Evolutionary conservation across 108 stramenopile genomes (phyloP), one percentile per base, ranked within the genome.

Genomic region (Cyclotella cryptica): DNA sequence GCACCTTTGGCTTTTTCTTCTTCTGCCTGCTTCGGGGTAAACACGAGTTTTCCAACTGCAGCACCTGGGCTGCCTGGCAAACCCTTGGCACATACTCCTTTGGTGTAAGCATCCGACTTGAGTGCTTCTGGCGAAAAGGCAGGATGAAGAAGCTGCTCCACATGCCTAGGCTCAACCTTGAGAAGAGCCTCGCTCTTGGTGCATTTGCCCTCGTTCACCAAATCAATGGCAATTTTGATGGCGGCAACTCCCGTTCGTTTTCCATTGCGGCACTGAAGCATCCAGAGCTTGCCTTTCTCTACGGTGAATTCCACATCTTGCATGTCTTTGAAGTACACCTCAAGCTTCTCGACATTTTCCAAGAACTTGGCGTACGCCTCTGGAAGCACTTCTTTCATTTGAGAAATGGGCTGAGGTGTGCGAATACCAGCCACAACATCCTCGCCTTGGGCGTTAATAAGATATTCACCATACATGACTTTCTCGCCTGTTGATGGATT

Each of bases 291-390:
- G 26, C 92, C 91, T 41, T 91, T 83, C 80, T 96, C 89, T 17
- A 96, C 90, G 6, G 93, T 96, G 72, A 96, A 96, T 70, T 96
- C 96, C 10, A 95, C 89, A 86, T 96, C 96, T 79, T 96, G 95
- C 92, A 94, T 94, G 67, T 96, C 93, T 35, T 85, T 83, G 82
- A 91, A 94, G 68, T 94, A 91, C 46, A 78, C 69, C 79, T 96
- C 95, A 12, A 96, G 90, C 54, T 77, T 87, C 40, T 89, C 77
- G 30, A 92, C 82, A 78, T 89, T 93, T 41, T 85, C 74, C 42
- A 91, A 54, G 45, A 96, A 89, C 77, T 96, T 88, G 10, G 77
- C 78, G 74, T 96, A 96, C 17, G 90, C 90, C 15, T 79, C 89
- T 0, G 96, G 96, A 43, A 91, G 82, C 13, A 85, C 81, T 58